Percentiles rank a stretch among this genome's conserved stretches.
These are phyloP conservation scores for Cordyceps cateniannulata DNA, from an alignment of 2,329 filamentous ascomycete species.

Conservation along the genomic window DNA sequence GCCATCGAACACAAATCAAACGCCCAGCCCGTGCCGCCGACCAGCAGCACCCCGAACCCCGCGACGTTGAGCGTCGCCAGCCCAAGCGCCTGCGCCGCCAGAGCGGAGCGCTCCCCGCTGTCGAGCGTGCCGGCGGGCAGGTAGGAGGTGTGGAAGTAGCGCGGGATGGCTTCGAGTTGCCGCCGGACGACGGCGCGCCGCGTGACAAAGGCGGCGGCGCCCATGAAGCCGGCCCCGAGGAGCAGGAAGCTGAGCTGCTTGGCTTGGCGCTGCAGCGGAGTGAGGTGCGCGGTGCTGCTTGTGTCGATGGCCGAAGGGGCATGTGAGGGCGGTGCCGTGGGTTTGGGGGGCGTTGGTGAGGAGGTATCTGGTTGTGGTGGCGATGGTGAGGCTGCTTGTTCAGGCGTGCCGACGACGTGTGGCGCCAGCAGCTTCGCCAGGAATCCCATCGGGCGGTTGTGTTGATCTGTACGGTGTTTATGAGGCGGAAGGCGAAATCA, in stretches of 20 bases:
- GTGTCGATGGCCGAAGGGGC: constrained; percentile 14
- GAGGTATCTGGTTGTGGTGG: not conserved
- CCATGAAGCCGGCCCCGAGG: constrained; percentile 69
- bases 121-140: constrained; percentile 25
- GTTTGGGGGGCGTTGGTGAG: constrained; percentile 14
- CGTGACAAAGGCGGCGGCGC: constrained; percentile 64
- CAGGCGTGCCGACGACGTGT: constrained; percentile 6
- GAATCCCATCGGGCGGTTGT: constrained; percentile 4
- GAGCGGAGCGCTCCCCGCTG: constrained; percentile 36
- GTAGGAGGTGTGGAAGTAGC: constrained; percentile 61
- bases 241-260: constrained; percentile 65
- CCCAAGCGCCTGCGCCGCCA: constrained; percentile 77
- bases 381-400: constrained; percentile 10
- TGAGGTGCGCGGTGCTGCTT: constrained; percentile 18
- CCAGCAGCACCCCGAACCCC: constrained; percentile 66
- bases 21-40: constrained; percentile 68
- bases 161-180: constrained; percentile 54
- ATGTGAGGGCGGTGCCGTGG: not conserved
- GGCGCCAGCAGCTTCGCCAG: constrained; percentile 10
- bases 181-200: constrained; percentile 63
- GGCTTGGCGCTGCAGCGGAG: constrained; percentile 41
- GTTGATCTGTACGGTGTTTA: not conserved
- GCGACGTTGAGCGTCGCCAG: constrained; percentile 82
- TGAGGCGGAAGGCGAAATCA: not conserved
- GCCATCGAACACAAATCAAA: constrained; percentile 67